Base-by-base conservation (phyloP, 345 rosid genomes). In the Salix exigua region DNA sequence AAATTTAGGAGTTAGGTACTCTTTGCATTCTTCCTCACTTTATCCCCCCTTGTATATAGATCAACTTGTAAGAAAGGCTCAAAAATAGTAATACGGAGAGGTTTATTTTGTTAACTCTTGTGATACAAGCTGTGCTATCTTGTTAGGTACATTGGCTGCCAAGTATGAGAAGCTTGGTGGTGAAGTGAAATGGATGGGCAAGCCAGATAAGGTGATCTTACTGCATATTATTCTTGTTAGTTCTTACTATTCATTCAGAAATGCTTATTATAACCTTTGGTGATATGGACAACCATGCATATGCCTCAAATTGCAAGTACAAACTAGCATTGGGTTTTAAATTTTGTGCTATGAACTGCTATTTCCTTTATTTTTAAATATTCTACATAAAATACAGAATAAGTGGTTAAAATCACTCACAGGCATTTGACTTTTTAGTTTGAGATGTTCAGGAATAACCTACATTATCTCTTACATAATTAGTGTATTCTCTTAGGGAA, bases 131-230 rank as follows among this genome's bases (percentile, higher is more conserved):
- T 60, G 35, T 4, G 6, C 48, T 33, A 23, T 74, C 37, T 73
- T 81, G 7, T 69, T 71, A 91, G 94, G 96, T 78, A 88, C 94
- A 7, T 83, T 96, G 81, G 99, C 94, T 66, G 84, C 94, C 65
- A 91, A 88, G 82, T 95, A 88, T 77, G 97, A 95, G 87, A 88
- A 91, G 80, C 88, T 93, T 48, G 96, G 97, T 13, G 97, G 94
- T 80, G 96, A 90, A 79, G 97, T 95, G 66, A 95, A 86, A 83
- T 95, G 98, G 98, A 95, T 93, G 93, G 99, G 99, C 25, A 93
- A 93, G 80, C 99, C 99, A 50, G 88, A 87, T 76, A 88, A 91
- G 97, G 99, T 92, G 74, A 77, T 66, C 66, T 25, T 6, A 26
- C 71, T 19, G 11, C 55, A 2, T 50, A 46, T 30, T 30, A 64